Base-by-base conservation (phyloP, 768 basidiomycete genomes). In the Tylopilus plumbeoviolaceoides region DNA sequence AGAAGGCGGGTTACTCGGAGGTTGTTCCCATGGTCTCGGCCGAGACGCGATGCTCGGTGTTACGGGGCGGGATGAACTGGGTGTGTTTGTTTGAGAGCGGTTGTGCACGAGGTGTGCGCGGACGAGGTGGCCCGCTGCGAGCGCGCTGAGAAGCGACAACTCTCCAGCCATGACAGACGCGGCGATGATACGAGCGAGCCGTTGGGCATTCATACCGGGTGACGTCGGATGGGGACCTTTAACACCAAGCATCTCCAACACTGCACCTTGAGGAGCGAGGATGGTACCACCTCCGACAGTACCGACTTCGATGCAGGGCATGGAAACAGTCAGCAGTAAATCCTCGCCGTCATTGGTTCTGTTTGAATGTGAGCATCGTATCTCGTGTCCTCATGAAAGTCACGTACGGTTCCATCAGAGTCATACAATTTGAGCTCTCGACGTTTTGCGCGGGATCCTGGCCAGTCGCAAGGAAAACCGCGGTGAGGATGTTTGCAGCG, bases 391-490 rank as follows among this genome's bases (percentile, higher is more conserved):
- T 47, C 30, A 55, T 20, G 44, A 45, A 17, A 48, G 38, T 42
- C 50, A 60, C 91, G 71, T 69, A 97, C 89, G 94, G 85, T 71
- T 99, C 97, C 95, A 99, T 98, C 44, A 98, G 74, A 1, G 97
- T 99, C 77, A 99, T 95, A 71, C 97, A 99, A 68, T 92, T 95
- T 36, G 94, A 95, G 53, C 91, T 95, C 75, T 95, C 97, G 25
- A 99, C 95, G 69, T 98, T 98, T 77, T 99, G 97, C 7, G 97
- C 97, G 2, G 97, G 97, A 65, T 99, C 97, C 72, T 99, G 97
- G 17, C 97, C 97, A 36, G 94, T 95, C 15, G 97, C 97, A 58
- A 99, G 75, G 75, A 87, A 99, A 51, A 98, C 75, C 4, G 97
- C 95, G 27, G 97, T 98, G 58, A 98, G 73, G 63, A 98, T 98